Evolutionary conservation across 1,284 basidiomycete species (phyloP).

Genomic region (Sphagnurus paluster): DNA sequence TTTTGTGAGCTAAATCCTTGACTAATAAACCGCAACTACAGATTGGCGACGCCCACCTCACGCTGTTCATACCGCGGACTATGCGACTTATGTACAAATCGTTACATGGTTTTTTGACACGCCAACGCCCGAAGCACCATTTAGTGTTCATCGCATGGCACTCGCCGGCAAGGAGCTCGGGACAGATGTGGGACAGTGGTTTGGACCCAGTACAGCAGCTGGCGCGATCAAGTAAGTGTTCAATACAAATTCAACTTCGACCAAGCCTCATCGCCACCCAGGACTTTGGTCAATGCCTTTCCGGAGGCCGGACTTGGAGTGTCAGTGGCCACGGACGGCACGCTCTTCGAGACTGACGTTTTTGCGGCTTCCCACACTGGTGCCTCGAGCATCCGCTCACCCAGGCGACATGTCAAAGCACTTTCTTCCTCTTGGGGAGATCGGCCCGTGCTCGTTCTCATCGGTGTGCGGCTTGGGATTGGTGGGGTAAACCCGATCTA

Average conservation of each 20-base stretch:
- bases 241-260: too few species aligned
- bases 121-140: constrained; percentile 86
- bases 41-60: constrained; percentile 81
- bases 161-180: constrained; percentile 93
- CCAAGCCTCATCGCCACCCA: constrained; percentile 31
- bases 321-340: constrained; percentile 80
- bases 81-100: constrained; percentile 84
- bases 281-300: constrained; percentile 78
- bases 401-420: constrained; percentile 25
- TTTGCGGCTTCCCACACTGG: constrained; percentile 70
- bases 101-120: constrained; percentile 95
- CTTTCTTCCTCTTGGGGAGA: constrained; percentile 64
- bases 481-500: constrained; percentile 96
- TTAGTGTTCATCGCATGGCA: constrained; percentile 96
- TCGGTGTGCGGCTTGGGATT: constrained; percentile 86
- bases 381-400: constrained; percentile 29
- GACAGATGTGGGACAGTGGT: constrained; percentile 97
- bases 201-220: constrained; percentile 95
- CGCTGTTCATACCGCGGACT: constrained; percentile 56
- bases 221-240: constrained; percentile 84
- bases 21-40: constrained; percentile 29
- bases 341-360: constrained; percentile 86
- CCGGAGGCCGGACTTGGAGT: constrained; percentile 83
- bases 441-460: constrained; percentile 83
- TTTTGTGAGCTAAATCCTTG: neutral